These are phyloP conservation scores for Phaffomyces antillensis DNA, from an alignment of 805 yeast species.

Conservation along the genomic window DNA sequence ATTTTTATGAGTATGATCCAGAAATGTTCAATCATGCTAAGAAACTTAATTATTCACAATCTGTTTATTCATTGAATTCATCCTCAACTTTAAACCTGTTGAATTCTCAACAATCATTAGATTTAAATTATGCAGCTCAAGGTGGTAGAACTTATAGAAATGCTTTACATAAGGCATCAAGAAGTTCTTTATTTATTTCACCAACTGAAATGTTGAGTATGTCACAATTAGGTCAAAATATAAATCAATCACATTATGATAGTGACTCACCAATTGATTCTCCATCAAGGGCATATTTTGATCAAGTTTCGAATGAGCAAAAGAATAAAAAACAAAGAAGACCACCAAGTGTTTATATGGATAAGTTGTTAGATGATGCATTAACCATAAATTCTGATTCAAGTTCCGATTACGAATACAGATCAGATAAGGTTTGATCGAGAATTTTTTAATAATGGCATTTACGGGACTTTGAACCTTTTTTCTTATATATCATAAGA, in stretches of 20 bases:
- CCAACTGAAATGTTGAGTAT: slow-evolving; percentile 38
- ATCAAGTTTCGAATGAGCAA: slow-evolving; percentile 1
- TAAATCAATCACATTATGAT: not conserved
- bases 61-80: slow-evolving; percentile 26
- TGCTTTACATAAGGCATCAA: slow-evolving; percentile 20
- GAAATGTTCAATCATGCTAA: slow-evolving; percentile 16
- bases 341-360: slow-evolving; percentile 45
- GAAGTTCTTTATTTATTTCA: slow-evolving; percentile 44
- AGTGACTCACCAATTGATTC: slow-evolving; percentile 20
- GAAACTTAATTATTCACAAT: slow-evolving; percentile 15
- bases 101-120: slow-evolving; percentile 13
- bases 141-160: slow-evolving; percentile 21
- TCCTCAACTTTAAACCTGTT: slow-evolving; percentile 24
- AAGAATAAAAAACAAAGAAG: slow-evolving; percentile 22
- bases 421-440: slow-evolving; percentile 15
- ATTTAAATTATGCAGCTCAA: not conserved
- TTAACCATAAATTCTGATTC: slow-evolving; percentile 4
- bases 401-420: slow-evolving; percentile 2
- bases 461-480: not conserved
- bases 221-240: slow-evolving; percentile 6
- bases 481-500: not conserved
- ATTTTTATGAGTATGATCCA: slow-evolving; percentile 19
- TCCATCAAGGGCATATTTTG: slow-evolving; percentile 11
- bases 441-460: too few relatives aligned
- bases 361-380: slow-evolving; percentile 33